Conservation (phyloP, 192 early-diverging fungal genomes). For the Linnemannia schmuckeri region DNA sequence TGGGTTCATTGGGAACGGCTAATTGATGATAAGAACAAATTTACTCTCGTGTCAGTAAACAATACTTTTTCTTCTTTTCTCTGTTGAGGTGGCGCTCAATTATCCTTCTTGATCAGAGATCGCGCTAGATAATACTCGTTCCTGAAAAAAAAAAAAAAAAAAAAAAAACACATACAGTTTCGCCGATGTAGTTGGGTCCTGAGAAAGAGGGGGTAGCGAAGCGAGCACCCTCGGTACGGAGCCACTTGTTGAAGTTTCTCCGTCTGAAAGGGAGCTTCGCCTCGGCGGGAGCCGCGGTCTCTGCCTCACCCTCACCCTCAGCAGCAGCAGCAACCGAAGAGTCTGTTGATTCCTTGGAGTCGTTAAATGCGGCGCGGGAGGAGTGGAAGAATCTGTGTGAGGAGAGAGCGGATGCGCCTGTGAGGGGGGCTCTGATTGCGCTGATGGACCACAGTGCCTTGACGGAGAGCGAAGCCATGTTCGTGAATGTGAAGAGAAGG, state of each 20-base stretch:
- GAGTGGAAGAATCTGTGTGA: constrained; percentile 45
- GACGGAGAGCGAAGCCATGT: constrained; percentile 36
- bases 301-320: constrained; percentile 15
- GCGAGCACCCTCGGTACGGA: constrained; percentile 33
- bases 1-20: constrained; percentile 95
- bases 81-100: neutral
- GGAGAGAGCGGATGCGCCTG: neutral
- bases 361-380: constrained; percentile 10
- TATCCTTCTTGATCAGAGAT: neutral
- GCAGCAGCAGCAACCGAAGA: neutral
- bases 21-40: neutral
- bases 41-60: neutral
- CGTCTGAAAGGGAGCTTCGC: constrained; percentile 48
- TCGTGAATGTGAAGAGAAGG: constrained; percentile 6
- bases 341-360: constrained; percentile 17
- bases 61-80: neutral
- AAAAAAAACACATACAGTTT: constrained; percentile 33
- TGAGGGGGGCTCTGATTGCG: constrained; percentile 25
- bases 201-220: constrained; percentile 38
- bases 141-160: constrained; percentile 18
- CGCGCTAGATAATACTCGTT: neutral
- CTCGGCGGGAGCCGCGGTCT: neutral
- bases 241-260: constrained; percentile 49
- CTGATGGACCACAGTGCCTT: constrained; percentile 43
- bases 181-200: constrained; percentile 49